phyloP scores from a whole-genome alignment of 495 filamentous ascomycete species.

The Rostrohypoxylon terebratum region DNA sequence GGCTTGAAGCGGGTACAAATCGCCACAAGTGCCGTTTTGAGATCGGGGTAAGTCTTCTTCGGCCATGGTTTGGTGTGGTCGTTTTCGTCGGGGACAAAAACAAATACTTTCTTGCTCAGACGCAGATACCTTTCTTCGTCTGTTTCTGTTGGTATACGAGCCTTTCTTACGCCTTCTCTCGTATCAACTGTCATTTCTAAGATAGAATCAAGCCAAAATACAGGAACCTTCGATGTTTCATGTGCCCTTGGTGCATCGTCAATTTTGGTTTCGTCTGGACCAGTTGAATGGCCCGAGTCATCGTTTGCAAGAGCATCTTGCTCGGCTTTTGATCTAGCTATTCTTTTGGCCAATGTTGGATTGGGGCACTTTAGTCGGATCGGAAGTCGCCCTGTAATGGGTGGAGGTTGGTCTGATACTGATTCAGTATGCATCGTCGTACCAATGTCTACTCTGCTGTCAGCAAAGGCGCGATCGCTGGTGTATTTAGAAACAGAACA shows the following conservation, averaged over 20 bases:
- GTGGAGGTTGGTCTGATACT: background rate
- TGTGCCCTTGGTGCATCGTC: background rate
- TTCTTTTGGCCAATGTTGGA: background rate
- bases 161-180: constrained; percentile 17
- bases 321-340: background rate
- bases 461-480: background rate
- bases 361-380: constrained; percentile 16
- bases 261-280: background rate
- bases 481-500: background rate
- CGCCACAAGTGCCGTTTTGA: constrained; percentile 41
- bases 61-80: constrained; percentile 32
- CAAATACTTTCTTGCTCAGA: constrained; percentile 21
- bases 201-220: constrained; percentile 42
- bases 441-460: background rate
- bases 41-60: constrained; percentile 37
- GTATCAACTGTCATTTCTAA: constrained; percentile 42
- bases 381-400: constrained; percentile 8
- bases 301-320: background rate
- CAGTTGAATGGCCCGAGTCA: background rate
- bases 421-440: background rate
- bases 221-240: constrained; percentile 27
- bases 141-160: background rate
- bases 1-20: constrained; percentile 37
- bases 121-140: constrained; percentile 19
- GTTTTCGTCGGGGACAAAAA: constrained; percentile 22